Percentiles rank a stretch among this genome's conserved stretches.
These are phyloP conservation scores for Stephania japonica DNA, from an alignment of 164 flowering plant genomes.

Conservation along the genomic window DNA sequence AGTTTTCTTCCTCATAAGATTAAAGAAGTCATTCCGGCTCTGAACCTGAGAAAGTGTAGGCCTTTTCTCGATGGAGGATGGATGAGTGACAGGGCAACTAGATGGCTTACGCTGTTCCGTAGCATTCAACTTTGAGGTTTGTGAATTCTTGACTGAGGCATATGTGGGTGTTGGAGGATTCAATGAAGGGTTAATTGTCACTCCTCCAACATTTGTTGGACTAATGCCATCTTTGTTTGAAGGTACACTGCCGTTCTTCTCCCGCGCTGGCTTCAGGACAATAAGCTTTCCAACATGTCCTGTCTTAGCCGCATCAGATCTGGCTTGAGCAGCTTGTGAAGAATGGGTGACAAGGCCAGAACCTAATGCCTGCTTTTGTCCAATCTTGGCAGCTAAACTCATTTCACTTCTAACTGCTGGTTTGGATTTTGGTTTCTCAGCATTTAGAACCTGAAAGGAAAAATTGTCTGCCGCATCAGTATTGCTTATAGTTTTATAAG, in stretches of 20 bases:
- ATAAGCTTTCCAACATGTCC: constrained; percentile 59
- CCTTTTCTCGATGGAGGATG: constrained; percentile 44
- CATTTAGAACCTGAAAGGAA: constrained; percentile 44
- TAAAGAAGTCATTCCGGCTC: constrained; percentile 81
- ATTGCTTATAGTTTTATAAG: neutral
- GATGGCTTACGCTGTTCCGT: constrained; percentile 46
- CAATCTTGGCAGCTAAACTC: constrained; percentile 34
- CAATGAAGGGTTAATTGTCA: constrained; percentile 29
- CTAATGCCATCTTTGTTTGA: constrained; percentile 42
- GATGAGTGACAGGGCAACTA: constrained; percentile 25
- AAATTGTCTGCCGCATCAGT: neutral
- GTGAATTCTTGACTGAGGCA: constrained; percentile 33
- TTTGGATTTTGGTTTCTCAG: constrained; percentile 74
- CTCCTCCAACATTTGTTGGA: constrained; percentile 37
- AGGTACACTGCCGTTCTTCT: constrained; percentile 41
- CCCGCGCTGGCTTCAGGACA: constrained; percentile 67
- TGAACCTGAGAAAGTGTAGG: constrained; percentile 50
- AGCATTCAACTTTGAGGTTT: constrained; percentile 26
- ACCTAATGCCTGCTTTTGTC: constrained; percentile 41
- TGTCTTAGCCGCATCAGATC: constrained; percentile 46
- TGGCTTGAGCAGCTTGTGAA: constrained; percentile 39
- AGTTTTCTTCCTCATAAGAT: constrained; percentile 66
- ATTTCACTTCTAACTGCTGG: constrained; percentile 37
- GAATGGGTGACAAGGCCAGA: constrained; percentile 37
- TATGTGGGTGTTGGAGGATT: constrained; percentile 31